Conservation (phyloP, 2,329 filamentous ascomycete species). For the Pezicula rhizophila region DNA sequence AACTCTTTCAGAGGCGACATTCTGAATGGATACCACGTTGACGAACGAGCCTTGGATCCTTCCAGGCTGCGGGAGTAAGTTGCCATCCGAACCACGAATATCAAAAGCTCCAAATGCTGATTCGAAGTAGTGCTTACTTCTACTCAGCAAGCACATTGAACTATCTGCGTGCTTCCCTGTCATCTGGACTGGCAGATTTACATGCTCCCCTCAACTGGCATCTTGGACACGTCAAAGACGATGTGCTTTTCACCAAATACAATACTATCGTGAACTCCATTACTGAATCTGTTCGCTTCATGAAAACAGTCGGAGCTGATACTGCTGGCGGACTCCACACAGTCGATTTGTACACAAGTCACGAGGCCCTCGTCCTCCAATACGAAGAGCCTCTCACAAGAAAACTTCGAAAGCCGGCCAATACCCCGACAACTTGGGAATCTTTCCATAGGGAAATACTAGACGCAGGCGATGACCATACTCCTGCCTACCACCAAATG, state of each 20-base stretch:
- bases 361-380: conserved; percentile 88
- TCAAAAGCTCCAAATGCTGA: conserved; percentile 1
- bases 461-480: background rate
- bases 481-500: conserved; percentile 15
- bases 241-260: conserved; percentile 80
- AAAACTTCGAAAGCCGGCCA: conserved; percentile 57
- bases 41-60: conserved; percentile 77
- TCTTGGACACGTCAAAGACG: conserved; percentile 83
- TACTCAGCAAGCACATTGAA: conserved; percentile 93
- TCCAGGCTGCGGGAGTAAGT: conserved; percentile 66
- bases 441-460: background rate
- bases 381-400: conserved; percentile 89
- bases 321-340: conserved; percentile 79
- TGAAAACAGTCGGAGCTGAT: conserved; percentile 87
- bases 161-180: conserved; percentile 77
- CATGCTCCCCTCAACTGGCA: conserved; percentile 94
- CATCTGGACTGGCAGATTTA: conserved; percentile 86
- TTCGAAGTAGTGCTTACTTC: conserved; percentile 70
- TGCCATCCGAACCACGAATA: background rate
- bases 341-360: conserved; percentile 90
- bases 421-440: conserved; percentile 19
- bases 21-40: conserved; percentile 76
- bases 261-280: conserved; percentile 77
- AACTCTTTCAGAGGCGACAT: conserved; percentile 94
- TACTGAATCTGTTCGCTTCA: conserved; percentile 86